Evolutionary conservation across 176 grass and related monocot species (phyloP).

Genomic region (Chrysopogon serrulatus): DNA sequence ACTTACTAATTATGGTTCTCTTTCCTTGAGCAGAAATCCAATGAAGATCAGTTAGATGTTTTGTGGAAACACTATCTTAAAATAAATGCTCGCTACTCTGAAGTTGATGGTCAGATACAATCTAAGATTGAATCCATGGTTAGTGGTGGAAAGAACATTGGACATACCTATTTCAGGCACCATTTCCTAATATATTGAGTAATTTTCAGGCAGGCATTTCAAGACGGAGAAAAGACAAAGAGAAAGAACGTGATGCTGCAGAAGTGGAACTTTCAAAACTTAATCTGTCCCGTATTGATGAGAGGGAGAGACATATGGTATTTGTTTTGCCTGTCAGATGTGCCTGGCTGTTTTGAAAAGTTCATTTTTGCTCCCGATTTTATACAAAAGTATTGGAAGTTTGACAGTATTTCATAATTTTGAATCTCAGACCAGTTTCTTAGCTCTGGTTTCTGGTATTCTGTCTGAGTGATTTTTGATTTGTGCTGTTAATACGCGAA

Average conservation of each 20-base stretch:
- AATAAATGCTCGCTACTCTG: conserved; percentile 58
- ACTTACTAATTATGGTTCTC: conserved; percentile 4
- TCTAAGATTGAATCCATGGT: conserved; percentile 76
- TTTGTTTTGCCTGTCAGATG: neutral
- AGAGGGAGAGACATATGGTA: conserved; percentile 77
- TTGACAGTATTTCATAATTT: neutral
- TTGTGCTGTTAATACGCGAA: neutral
- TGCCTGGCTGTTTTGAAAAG: neutral
- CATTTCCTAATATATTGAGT: conserved; percentile 9
- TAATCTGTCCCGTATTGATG: conserved; percentile 84
- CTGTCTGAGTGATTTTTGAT: neutral
- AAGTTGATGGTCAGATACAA: conserved; percentile 71
- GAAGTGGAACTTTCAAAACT: conserved; percentile 72
- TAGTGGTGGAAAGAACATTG: conserved; percentile 20
- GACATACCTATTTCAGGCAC: neutral
- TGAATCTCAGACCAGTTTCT: neutral
- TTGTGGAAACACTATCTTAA: conserved; percentile 61
- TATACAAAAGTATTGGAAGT: neutral
- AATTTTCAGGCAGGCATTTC: conserved; percentile 63
- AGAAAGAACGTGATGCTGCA: conserved; percentile 66
- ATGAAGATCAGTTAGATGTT: conserved; percentile 63
- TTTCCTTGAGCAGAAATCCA: conserved; percentile 67
- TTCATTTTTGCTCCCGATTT: neutral
- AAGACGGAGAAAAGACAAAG: conserved; percentile 82
- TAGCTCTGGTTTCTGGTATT: neutral